Evolutionary conservation across 2,329 filamentous ascomycete species (phyloP).

Genomic region (Graphium sp.): DNA sequence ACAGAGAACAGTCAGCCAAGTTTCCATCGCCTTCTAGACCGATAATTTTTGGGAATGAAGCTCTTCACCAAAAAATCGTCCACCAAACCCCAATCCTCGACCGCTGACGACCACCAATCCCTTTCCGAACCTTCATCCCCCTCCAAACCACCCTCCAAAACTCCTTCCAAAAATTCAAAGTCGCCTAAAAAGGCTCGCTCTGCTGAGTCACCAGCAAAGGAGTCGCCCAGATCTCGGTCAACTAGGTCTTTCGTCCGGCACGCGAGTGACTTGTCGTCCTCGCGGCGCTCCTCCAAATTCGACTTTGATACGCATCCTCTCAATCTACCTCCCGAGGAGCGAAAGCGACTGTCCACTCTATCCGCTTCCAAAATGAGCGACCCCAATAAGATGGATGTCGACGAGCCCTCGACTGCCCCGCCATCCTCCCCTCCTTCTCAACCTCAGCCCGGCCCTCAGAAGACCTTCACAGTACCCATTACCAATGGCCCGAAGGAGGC

Average conservation of each 20-base stretch:
- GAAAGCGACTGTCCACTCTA: conserved; percentile 56
- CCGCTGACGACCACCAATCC: conserved; percentile 1
- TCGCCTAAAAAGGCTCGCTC: conserved; percentile 17
- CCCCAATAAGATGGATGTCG: conserved; percentile 60
- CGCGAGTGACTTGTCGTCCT: conserved; percentile 25
- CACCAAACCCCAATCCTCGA: conserved; percentile 2
- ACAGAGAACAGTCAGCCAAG: too few species aligned
- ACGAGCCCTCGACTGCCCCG: conserved; percentile 39
- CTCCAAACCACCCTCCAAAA: conserved; percentile 3
- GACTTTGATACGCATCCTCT: conserved; percentile 69
- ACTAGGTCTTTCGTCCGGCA: conserved; percentile 29
- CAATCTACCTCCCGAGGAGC: conserved; percentile 79
- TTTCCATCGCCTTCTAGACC: too few species aligned
- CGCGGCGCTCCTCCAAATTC: conserved; percentile 32
- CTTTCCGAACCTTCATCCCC: conserved; percentile 3
- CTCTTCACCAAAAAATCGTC: conserved; percentile 4
- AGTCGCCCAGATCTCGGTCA: conserved; percentile 21
- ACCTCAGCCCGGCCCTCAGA: conserved; percentile 17
- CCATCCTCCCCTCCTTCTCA: conserved; percentile 33
- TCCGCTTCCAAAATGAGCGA: conserved; percentile 46
- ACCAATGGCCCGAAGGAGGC: conserved; percentile 26
- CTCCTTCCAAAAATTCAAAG: conserved; percentile 8
- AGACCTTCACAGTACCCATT: conserved; percentile 34
- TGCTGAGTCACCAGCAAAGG: conserved; percentile 11
- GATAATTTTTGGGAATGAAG: conserved; percentile 5